Percentiles rank a stretch among this genome's conserved stretches.
These are phyloP conservation scores for Luvunga scandens DNA, from an alignment of 345 rosid genomes.

Conservation along the genomic window DNA sequence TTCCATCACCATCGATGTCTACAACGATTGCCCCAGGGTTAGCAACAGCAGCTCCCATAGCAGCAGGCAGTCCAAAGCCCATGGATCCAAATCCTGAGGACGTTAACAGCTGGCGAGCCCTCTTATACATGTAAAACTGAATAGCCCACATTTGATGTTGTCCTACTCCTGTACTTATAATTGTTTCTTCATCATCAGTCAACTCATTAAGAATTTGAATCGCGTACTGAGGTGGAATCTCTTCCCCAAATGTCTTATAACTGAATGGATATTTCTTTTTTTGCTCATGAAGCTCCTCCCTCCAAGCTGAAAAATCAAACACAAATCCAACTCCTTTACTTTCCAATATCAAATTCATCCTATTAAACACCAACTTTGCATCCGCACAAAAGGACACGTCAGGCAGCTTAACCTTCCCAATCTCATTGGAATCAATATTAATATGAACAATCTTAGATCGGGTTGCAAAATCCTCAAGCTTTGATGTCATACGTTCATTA, in stretches of 20 bases:
- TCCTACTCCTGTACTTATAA: constrained; percentile 85
- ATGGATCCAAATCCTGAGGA: constrained; percentile 88
- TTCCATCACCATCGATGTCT: constrained; percentile 95
- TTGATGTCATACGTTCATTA: too few relatives aligned
- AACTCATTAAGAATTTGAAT: constrained; percentile 81
- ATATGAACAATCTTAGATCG: too few relatives aligned
- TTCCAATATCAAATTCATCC: constrained; percentile 66
- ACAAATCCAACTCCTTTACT: constrained; percentile 33
- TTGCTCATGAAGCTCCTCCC: constrained; percentile 61
- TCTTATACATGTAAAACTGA: constrained; percentile 77
- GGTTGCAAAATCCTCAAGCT: too few relatives aligned
- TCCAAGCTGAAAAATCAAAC: constrained; percentile 66
- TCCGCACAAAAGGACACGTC: too few relatives aligned
- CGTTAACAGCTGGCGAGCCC: constrained; percentile 80
- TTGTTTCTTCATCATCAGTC: constrained; percentile 66
- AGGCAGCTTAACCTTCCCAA: too few relatives aligned
- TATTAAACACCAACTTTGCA: too few relatives aligned
- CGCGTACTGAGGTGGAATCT: constrained; percentile 85
- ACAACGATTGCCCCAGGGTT: constrained; percentile 72
- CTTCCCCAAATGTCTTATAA: constrained; percentile 76
- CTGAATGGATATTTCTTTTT: constrained; percentile 57
- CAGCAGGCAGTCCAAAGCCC: constrained; percentile 97
- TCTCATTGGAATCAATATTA: too few relatives aligned
- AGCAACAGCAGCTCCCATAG: constrained; percentile 91
- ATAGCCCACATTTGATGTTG: constrained; percentile 99